Evolutionary conservation across 345 rosid species (phyloP).

Genomic region (Bruguiera gymnorhiza): DNA sequence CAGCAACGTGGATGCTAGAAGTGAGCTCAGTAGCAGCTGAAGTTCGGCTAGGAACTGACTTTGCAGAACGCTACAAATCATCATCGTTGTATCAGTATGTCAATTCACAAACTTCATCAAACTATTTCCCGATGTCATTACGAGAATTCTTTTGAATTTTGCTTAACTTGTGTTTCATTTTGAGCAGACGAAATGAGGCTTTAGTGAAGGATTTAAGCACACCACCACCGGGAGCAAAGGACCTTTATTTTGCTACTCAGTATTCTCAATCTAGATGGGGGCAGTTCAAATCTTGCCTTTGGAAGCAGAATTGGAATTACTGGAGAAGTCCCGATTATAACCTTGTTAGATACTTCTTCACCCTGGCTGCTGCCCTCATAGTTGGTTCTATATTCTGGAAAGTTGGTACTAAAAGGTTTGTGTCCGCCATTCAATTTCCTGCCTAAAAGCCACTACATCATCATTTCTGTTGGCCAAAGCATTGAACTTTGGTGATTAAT

Average conservation of each 20-base stretch:
- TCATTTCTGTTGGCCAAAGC: not conserved
- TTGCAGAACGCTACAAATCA: constrained; percentile 60
- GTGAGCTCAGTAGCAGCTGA: constrained; percentile 81
- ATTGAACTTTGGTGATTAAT: not conserved
- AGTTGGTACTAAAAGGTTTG: constrained; percentile 33
- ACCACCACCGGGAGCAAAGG: constrained; percentile 37
- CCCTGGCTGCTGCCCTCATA: constrained; percentile 28
- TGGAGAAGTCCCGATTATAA: constrained; percentile 49
- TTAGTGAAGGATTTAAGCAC: constrained; percentile 26
- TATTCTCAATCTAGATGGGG: constrained; percentile 38
- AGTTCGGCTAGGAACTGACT: constrained; percentile 59
- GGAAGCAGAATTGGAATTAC: constrained; percentile 45
- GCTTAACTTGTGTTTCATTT: not conserved
- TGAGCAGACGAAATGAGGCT: constrained; percentile 29
- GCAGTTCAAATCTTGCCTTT: constrained; percentile 40
- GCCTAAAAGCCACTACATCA: not conserved
- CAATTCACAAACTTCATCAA: not conserved
- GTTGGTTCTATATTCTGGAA: constrained; percentile 38
- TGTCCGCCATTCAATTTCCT: not conserved
- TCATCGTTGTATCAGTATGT: constrained; percentile 60
- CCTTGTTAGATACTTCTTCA: constrained; percentile 35
- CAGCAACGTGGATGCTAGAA: constrained; percentile 92
- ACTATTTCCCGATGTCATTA: too few relatives aligned
- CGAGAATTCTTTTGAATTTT: not conserved
- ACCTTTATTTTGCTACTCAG: constrained; percentile 27